Evolutionary conservation across 176 grass and related monocot genomes (phyloP).

Genomic region (Lolium rigidum): DNA sequence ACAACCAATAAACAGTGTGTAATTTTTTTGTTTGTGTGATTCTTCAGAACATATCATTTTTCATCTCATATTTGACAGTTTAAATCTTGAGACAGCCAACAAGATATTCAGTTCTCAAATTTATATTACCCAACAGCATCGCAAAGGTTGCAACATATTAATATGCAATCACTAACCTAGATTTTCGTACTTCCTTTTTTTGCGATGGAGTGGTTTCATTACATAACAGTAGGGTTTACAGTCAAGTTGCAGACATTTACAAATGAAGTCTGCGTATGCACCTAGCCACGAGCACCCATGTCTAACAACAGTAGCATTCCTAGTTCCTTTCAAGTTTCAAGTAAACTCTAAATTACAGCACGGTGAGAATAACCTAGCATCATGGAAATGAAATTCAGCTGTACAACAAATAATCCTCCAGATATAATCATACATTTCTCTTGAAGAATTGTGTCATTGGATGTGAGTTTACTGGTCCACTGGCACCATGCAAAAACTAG

Average conservation of each 20-base stretch:
- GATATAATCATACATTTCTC: not conserved
- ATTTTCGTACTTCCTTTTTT: not conserved
- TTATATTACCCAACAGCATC: not conserved
- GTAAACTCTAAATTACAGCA: not conserved
- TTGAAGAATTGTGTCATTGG: not conserved
- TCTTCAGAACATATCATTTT: not conserved
- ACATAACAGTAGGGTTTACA: too few species aligned
- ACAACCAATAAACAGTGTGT: not conserved
- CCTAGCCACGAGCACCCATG: too few species aligned
- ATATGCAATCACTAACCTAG: not conserved
- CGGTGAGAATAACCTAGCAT: not conserved
- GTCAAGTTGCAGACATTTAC: too few species aligned
- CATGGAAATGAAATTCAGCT: not conserved
- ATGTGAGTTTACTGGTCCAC: not conserved
- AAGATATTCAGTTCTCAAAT: not conserved
- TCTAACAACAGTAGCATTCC: too few species aligned
- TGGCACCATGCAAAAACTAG: not conserved
- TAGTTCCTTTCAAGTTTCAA: slow-evolving; percentile 11
- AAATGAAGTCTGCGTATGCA: too few species aligned
- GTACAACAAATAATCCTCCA: not conserved
- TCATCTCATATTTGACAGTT: not conserved
- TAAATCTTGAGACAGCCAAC: not conserved
- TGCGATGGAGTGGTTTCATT: too few species aligned
- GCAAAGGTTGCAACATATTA: not conserved
- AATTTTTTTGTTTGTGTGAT: too few species aligned